These are phyloP conservation scores for Starmerella sp. DNA, from an alignment of 805 yeast genomes.

Conservation along the genomic window DNA sequence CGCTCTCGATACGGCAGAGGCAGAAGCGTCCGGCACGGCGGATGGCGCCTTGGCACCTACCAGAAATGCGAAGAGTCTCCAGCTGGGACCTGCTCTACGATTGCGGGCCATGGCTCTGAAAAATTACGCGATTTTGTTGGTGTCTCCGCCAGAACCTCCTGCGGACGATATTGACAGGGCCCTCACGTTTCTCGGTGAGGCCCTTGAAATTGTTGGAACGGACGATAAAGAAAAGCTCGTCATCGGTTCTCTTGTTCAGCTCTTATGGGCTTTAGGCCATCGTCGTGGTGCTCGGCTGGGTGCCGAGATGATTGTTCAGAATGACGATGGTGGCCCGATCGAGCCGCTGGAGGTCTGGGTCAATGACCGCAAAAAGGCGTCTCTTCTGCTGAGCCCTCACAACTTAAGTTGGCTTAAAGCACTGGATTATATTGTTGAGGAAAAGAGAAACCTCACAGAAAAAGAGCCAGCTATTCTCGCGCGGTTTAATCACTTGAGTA, in stretches of 20 bases:
- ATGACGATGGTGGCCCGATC: constrained; percentile 15
- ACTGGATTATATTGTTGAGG: constrained; percentile 9
- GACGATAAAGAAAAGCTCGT: constrained; percentile 17
- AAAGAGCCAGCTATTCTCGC: constrained; percentile 1
- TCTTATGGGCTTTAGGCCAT: constrained; percentile 15
- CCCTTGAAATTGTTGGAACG: constrained; percentile 18
- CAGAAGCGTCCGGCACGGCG: neutral
- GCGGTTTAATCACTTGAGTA: neutral
- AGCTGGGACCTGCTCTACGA: constrained; percentile 41
- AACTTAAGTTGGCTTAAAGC: constrained; percentile 11
- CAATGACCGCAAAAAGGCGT: neutral
- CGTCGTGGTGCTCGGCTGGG: constrained; percentile 18
- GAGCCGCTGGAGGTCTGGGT: constrained; percentile 12
- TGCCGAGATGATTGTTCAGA: constrained; percentile 19
- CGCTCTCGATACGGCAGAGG: neutral
- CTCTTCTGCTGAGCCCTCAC: constrained; percentile 16
- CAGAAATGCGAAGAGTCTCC: neutral
- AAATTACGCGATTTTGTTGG: constrained; percentile 66
- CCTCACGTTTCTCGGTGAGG: constrained; percentile 10
- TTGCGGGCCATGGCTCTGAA: constrained; percentile 68
- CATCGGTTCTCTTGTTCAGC: constrained; percentile 11
- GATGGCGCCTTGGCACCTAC: neutral
- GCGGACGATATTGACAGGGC: constrained; percentile 6
- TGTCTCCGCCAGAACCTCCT: constrained; percentile 28
- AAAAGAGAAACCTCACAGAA: neutral